Evolutionary conservation across 768 basidiomycete species (phyloP), one percentile per base, ranked within the genome.

Genomic region (Calocera cornea): DNA sequence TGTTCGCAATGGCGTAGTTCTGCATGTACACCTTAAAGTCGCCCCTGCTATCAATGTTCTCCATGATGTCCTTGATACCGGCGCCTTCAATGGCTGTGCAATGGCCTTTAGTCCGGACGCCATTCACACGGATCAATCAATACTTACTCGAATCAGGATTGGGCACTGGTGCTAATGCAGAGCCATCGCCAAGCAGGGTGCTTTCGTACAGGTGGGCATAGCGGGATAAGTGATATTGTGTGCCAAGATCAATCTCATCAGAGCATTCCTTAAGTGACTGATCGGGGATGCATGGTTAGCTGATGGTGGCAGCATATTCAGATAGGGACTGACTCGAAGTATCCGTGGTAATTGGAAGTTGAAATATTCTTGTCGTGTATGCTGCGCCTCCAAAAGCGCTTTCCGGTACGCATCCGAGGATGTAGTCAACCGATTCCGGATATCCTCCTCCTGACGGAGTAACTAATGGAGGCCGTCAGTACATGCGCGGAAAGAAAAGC

Each of bases 11-110:
- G 0, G 90, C 88, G 74, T 95, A 99, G 75, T 97, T 93, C 75
- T 97, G 92, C 95, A 99, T 97, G 75, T 88, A 99, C 8, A 83
- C 86, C 78, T 90, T 95, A 80, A 99, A 98, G 77, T 99, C 97
- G 38, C 87, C 82, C 41, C 94, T 86, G 72, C 94, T 94, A 77
- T 99, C 95, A 71, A 99, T 97, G 3, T 86, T 84, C 75, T 97
- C 95, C 68, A 89, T 87, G 27, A 91, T 85, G 1, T 87, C 80
- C 75, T 95, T 95, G 64, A 99, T 78, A 14, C 95, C 94, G 7
- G 84, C 80, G 2, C 81, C 84, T 84, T 73, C 68, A 60, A 60
- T 60, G 31, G 54, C 54, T 60, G n/a, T 65, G 54, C 14, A 33
- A 29, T 24, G 16, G 31, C 7, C 54, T 27, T 60, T 33, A 33